Evolutionary conservation across 306 rosid genomes (phyloP), one percentile per base, ranked within the genome.

Genomic region (Parietaria judaica): DNA sequence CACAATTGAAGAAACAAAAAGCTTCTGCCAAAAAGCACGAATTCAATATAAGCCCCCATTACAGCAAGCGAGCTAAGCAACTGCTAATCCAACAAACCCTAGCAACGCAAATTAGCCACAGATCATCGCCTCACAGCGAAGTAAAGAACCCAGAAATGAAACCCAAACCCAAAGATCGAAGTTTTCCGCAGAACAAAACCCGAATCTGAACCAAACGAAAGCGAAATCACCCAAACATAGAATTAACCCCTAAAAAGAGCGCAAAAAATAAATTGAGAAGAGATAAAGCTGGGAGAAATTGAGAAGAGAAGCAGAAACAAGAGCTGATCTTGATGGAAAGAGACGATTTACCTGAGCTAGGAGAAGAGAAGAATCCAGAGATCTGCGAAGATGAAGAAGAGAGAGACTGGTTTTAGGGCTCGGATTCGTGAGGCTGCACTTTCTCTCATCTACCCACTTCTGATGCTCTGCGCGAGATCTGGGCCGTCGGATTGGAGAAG

Each of bases 371-470:
- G 13, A 5, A 49, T 4, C 15, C 53, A 49, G n/a, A 49, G 53
- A 49, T 49, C 53, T 49, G 53, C 9, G 53, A 15, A 9, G 49
- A 11, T 39, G 51, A 39, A n/a, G 37, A 8, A 34, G 16, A n/a
- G 10, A 51, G 56, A 0, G 34, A 51, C 11, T 6, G 14, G 36
- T 8, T 41, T 41, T 59, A 59, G 63, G 63, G 63, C 63, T 36
- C 38, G 61, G 12, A 17, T 58, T 36, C 51, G 63, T 59, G 63
- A 59, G 63, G 63, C 63, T 59, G 43, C 63, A 39, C 63, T 41
- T 49, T n/a, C 50, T 59, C 63, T 59, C 63, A 14, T 39, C 63
- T 8, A 59, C 63, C 63, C 35, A 59, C 63, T 59, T 43, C 50
- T 14, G 36, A 43, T 38, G 45, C 63, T 35, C 16, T 56, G 14